Evolutionary conservation across 228 moss, liverwort and hornwort species (phyloP).

Genomic region (Sphagnum magellanicum): DNA sequence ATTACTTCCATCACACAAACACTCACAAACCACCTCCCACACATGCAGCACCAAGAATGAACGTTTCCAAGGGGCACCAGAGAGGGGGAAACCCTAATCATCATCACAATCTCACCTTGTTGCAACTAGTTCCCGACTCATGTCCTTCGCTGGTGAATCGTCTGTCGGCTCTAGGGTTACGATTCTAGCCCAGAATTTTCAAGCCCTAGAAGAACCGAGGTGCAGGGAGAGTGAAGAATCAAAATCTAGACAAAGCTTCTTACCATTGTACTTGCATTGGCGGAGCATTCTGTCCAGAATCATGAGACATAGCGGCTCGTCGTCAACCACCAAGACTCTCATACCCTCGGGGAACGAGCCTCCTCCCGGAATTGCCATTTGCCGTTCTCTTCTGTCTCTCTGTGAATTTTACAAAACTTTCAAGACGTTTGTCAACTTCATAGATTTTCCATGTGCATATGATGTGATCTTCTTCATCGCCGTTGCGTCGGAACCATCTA

Average conservation of each 20-base stretch:
- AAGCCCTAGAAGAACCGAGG: background rate
- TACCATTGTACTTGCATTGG: constrained; percentile 81
- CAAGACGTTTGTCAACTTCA: too few species aligned
- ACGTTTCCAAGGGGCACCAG: too few species aligned
- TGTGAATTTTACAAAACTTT: too few species aligned
- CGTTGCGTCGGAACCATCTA: too few species aligned
- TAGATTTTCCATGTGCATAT: too few species aligned
- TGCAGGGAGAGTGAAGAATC: background rate
- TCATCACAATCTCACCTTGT: too few species aligned
- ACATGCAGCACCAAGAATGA: too few species aligned
- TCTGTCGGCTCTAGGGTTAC: background rate
- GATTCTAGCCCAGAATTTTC: background rate
- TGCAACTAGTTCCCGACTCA: background rate
- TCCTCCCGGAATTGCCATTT: constrained; percentile 45
- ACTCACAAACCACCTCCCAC: too few species aligned
- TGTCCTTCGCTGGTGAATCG: background rate
- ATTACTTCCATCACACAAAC: too few species aligned
- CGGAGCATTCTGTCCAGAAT: constrained; percentile 80
- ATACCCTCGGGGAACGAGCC: constrained; percentile 74
- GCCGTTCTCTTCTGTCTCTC: constrained; percentile 22
- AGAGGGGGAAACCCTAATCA: too few species aligned
- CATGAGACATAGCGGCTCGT: constrained; percentile 75
- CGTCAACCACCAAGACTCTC: constrained; percentile 89
- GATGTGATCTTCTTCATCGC: too few species aligned
- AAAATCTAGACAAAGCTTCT: constrained; percentile 8